Evolutionary conservation across 306 rosid species (phyloP).

Genomic region (Malus fusca): DNA sequence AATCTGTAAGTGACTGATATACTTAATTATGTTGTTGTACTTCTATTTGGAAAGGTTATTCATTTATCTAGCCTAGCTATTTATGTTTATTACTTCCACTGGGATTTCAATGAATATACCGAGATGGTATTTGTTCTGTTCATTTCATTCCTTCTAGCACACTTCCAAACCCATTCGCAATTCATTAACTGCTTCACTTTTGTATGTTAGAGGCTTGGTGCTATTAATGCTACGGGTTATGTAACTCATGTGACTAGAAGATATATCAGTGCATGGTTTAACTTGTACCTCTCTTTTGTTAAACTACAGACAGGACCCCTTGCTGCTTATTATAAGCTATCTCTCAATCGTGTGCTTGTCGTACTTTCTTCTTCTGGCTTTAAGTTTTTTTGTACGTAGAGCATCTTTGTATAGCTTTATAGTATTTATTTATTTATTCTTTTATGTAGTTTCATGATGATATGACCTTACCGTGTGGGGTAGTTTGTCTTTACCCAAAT

Average conservation of each 20-base stretch:
- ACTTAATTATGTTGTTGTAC: not conserved
- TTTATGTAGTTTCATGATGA: constrained; percentile 79
- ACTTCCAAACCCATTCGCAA: not conserved
- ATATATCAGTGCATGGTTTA: not conserved
- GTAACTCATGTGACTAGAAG: too few relatives aligned
- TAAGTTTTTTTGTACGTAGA: too few relatives aligned
- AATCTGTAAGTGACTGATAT: constrained; percentile 61
- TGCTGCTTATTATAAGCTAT: constrained; percentile 90
- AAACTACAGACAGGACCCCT: constrained; percentile 69
- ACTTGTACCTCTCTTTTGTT: constrained; percentile 10
- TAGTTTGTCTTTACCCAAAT: constrained; percentile 69
- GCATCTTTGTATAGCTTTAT: too few relatives aligned
- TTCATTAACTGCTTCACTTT: not conserved
- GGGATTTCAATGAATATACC: not conserved
- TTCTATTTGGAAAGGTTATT: too few relatives aligned
- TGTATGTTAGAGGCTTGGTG: not conserved
- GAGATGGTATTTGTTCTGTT: not conserved
- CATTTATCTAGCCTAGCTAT: not conserved
- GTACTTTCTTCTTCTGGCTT: constrained; percentile 28
- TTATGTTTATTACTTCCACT: not conserved
- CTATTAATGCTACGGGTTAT: not conserved
- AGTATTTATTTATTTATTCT: not conserved
- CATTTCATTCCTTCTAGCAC: not conserved
- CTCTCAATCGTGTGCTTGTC: constrained; percentile 85
- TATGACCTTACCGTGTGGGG: constrained; percentile 85